Evolutionary conservation across 176 grass and related monocot species (phyloP).

Genomic region (Leersia perrieri): DNA sequence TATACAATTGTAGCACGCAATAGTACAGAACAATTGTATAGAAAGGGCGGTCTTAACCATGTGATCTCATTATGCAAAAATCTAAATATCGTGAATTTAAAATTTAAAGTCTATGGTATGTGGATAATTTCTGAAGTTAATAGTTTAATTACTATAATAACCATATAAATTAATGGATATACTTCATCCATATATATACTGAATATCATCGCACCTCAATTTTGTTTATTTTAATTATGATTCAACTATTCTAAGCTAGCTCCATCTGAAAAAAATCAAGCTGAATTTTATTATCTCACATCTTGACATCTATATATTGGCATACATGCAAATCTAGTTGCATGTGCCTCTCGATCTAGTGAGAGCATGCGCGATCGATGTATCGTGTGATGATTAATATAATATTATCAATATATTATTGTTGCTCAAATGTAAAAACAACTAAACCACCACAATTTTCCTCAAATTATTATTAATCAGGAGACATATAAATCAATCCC

Average conservation of each 20-base stretch:
- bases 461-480: background rate
- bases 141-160: too few species aligned
- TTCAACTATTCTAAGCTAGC: background rate
- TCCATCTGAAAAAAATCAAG: background rate
- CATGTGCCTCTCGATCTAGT: background rate
- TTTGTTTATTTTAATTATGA: background rate
- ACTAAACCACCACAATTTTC: background rate
- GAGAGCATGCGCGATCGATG: background rate
- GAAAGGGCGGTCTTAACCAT: too few species aligned
- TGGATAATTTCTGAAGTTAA: too few species aligned
- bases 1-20: too few species aligned
- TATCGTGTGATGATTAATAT: background rate
- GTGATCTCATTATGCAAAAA: too few species aligned
- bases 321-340: background rate
- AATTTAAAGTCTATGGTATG: too few species aligned
- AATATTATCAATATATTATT: background rate
- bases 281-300: background rate
- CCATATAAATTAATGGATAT: too few species aligned
- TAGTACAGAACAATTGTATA: too few species aligned
- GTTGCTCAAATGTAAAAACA: background rate
- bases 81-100: too few species aligned
- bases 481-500: background rate
- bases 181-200: background rate
- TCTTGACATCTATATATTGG: background rate
- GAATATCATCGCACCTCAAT: background rate